These are phyloP conservation scores for Macrophomina tecta DNA, from an alignment of 2,329 filamentous ascomycete species.

Conservation along the genomic window DNA sequence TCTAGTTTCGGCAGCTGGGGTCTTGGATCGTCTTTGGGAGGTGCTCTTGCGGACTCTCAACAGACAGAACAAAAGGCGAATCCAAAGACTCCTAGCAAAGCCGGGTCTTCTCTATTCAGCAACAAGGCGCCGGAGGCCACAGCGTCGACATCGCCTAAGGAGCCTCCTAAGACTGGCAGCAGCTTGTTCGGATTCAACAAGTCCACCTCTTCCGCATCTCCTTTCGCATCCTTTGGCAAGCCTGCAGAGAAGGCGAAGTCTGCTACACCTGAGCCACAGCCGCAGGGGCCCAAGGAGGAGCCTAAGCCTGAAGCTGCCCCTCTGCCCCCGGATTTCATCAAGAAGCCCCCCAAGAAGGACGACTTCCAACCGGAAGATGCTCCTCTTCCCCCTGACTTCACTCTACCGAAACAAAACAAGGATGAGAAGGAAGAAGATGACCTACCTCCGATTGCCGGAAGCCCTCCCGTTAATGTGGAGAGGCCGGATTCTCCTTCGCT, in stretches of 20 bases:
- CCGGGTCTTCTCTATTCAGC: slow-evolving; percentile 13
- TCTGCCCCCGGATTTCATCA: slow-evolving; percentile 45
- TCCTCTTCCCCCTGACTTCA: slow-evolving; percentile 49
- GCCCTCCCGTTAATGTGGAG: slow-evolving; percentile 53
- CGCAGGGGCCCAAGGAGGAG: slow-evolving; percentile 29
- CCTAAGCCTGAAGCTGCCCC: slow-evolving; percentile 42
- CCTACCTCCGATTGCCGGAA: slow-evolving; percentile 53
- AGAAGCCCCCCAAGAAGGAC: slow-evolving; percentile 31
- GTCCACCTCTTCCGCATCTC: not conserved
- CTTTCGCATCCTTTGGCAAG: slow-evolving; percentile 20
- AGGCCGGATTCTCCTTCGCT: slow-evolving; percentile 43
- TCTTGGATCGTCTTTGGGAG: slow-evolving; percentile 68
- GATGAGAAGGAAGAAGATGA: slow-evolving; percentile 47
- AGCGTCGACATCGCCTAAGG: not conserved
- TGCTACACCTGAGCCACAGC: slow-evolving; percentile 13
- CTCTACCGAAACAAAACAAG: slow-evolving; percentile 36
- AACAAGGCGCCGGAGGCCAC: not conserved
- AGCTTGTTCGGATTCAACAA: slow-evolving; percentile 15
- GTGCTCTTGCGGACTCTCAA: slow-evolving; percentile 57
- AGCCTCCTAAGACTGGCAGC: slow-evolving; percentile 4
- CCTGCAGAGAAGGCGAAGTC: slow-evolving; percentile 17
- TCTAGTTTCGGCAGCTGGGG: slow-evolving; percentile 52
- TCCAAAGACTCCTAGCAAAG: slow-evolving; percentile 36
- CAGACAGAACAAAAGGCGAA: slow-evolving; percentile 45
- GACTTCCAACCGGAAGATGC: slow-evolving; percentile 40